Evolutionary conservation across 331 rosid genomes (phyloP).

Genomic region (Telfairia occidentalis): DNA sequence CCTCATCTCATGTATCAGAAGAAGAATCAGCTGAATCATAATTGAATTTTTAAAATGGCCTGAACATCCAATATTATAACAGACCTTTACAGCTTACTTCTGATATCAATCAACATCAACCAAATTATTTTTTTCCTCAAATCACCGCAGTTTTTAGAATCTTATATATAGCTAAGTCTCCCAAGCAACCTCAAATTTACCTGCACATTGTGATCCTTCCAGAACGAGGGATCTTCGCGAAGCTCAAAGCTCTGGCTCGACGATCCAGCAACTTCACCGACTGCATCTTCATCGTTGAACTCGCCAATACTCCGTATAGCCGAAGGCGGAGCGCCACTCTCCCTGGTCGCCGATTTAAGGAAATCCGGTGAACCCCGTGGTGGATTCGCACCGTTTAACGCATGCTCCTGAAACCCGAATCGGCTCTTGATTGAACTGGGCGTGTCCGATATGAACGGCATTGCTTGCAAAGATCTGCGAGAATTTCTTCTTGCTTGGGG

Average conservation of each 20-base stretch:
- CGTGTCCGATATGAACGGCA: conserved; percentile 79
- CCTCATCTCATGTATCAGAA: background rate
- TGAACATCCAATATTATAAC: background rate
- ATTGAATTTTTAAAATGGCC: background rate
- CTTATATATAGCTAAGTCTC: background rate
- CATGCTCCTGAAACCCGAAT: conserved; percentile 67
- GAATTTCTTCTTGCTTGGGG: background rate
- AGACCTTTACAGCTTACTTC: background rate
- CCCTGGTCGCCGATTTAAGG: conserved; percentile 45
- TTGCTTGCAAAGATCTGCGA: conserved; percentile 8
- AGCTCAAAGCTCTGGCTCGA: conserved; percentile 62
- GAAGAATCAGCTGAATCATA: background rate
- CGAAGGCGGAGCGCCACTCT: conserved; percentile 28
- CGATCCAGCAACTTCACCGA: conserved; percentile 26
- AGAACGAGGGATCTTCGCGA: conserved; percentile 76
- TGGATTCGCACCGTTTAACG: conserved; percentile 36
- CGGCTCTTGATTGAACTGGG: conserved; percentile 76
- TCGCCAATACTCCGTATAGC: conserved; percentile 34
- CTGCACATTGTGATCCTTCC: conserved; percentile 98
- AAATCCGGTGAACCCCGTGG: conserved; percentile 56
- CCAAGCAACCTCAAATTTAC: conserved; percentile 21
- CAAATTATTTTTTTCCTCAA: background rate
- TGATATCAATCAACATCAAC: background rate
- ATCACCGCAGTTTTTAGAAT: background rate
- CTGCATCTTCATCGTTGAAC: conserved; percentile 37